phyloP scores from a whole-genome alignment of 2,329 filamentous ascomycete genomes.

The Penicillium digitatum region DNA sequence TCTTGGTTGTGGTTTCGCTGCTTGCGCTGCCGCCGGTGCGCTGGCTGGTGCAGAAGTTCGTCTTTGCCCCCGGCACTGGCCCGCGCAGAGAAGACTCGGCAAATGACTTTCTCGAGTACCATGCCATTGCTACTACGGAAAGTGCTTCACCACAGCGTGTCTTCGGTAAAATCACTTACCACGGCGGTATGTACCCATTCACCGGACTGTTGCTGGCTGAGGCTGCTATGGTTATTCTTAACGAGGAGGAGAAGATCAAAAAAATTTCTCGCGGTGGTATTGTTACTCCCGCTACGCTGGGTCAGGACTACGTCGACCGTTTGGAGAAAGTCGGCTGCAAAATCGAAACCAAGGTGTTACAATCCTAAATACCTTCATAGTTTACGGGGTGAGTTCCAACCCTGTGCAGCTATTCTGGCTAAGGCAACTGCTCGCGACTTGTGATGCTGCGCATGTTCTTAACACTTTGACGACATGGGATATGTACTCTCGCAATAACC shows the following conservation, averaged over 20 bases:
- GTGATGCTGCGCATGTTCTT: background rate
- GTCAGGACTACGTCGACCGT: slow-evolving; percentile 45
- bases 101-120: slow-evolving; percentile 41
- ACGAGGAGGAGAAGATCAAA: slow-evolving; percentile 41
- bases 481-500: background rate
- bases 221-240: slow-evolving; percentile 45
- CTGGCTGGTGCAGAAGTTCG: slow-evolving; percentile 46
- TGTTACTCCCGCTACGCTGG: slow-evolving; percentile 48
- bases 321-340: slow-evolving; percentile 43
- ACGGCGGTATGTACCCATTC: slow-evolving; percentile 43
- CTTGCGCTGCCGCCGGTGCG: slow-evolving; percentile 53
- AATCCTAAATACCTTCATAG: slow-evolving; percentile 20
- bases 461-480: background rate
- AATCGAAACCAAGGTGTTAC: slow-evolving; percentile 39
- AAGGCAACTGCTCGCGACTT: background rate
- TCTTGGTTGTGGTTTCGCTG: slow-evolving; percentile 46
- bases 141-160: slow-evolving; percentile 35
- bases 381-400: background rate
- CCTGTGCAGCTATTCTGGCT: background rate
- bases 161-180: slow-evolving; percentile 41
- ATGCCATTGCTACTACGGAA: slow-evolving; percentile 46
- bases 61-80: slow-evolving; percentile 52
- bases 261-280: slow-evolving; percentile 45
- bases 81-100: slow-evolving; percentile 43
- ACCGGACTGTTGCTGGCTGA: slow-evolving; percentile 45